Evolutionary conservation across 805 yeast species (phyloP), one percentile per base, ranked within the genome.

Genomic region (Cyberlindnera xylosilytica): DNA sequence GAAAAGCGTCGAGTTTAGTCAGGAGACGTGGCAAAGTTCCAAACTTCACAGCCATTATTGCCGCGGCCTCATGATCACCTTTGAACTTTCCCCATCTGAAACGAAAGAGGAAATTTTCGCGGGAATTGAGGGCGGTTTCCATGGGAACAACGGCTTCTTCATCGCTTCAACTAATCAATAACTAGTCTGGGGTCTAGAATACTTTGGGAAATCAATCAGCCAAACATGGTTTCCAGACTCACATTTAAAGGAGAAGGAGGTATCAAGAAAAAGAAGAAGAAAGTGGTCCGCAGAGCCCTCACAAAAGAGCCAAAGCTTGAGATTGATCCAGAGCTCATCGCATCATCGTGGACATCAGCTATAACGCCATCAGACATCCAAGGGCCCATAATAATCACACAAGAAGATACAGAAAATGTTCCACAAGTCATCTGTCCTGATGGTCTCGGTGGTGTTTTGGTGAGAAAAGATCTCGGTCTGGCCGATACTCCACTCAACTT

Each of bases 231-330:
- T 4, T 57, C 67, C 6, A 61, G 61, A 31, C 57, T 67, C 7
- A 42, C 53, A 5, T 68, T 68, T 54, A 67, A 67, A 45, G 69
- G 69, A 23, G 70, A 65, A 37, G 56, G 57, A 37, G 56, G 57
- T 4, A 27, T 27, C 22, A 43, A 49, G 31, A 49, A 53, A 38
- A 49, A 41, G 41, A 43, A 41, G 39, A 53, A 39, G 36, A 29
- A 20, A 30, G 20, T 29, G 13, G 36, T 24, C 19, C 24, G 39
- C 19, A 36, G 28, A 15, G 28, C 7, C 12, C 19, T 12, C n/a
- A 9, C 38, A 24, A 9, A 23, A 28, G 19, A 36, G 24, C 35
- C 27, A 40, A 22, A 41, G 41, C 16, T 15, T 11, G 19, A 41
- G 18, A 28, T 43, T 2, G 43, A 41, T 26, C 39, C 39, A 9